These are phyloP conservation scores for Mycena metata DNA, from an alignment of 768 basidiomycete species.

Conservation along the genomic window DNA sequence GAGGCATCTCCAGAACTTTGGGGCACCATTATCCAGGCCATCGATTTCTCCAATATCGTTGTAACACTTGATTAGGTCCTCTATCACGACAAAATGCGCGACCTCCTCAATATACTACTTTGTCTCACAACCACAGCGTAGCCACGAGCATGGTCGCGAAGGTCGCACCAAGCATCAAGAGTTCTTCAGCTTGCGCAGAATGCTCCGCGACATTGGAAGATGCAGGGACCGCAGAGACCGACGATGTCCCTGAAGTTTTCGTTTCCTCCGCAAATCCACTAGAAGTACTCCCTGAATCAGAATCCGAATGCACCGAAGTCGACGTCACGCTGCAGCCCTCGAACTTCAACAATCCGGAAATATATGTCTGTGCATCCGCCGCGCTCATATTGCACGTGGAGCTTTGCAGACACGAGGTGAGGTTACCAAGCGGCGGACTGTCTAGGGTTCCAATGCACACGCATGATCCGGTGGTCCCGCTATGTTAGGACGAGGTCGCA, in stretches of 20 bases:
- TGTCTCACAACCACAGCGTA: not conserved
- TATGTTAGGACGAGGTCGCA: not conserved
- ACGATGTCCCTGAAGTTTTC: no score
- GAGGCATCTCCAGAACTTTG: not conserved
- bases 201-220: not conserved
- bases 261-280: no score
- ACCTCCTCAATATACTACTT: not conserved
- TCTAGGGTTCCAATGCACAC: not conserved
- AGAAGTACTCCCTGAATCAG: not conserved
- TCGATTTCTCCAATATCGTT: not conserved
- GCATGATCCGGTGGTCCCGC: constrained; percentile 6
- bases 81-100: not conserved
- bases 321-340: constrained; percentile 13
- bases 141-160: not conserved
- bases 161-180: not conserved
- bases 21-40: not conserved
- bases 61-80: not conserved
- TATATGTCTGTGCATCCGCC: constrained; percentile 10
- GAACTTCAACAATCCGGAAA: constrained; percentile 1
- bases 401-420: constrained; percentile 9
- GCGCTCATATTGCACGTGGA: constrained; percentile 3
- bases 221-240: not conserved
- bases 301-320: not conserved
- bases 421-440: constrained; percentile 16
- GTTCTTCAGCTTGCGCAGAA: not conserved